These are phyloP conservation scores for Ceratocystis smalleyi DNA, from an alignment of 2,329 filamentous ascomycete genomes.

Conservation along the genomic window DNA sequence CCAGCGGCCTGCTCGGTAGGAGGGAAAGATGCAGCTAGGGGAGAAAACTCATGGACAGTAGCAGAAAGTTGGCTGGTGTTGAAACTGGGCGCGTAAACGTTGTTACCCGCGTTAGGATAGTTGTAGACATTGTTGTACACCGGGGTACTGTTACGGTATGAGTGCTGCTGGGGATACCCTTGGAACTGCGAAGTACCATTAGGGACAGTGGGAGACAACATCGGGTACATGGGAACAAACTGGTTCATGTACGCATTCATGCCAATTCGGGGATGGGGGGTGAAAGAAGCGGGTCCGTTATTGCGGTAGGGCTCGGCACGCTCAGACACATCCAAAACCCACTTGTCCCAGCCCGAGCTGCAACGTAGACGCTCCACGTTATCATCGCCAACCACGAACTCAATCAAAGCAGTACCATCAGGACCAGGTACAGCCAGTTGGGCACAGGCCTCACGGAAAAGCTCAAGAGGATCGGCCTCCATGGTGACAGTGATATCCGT, in stretches of 20 bases:
- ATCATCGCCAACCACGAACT: conserved; percentile 61
- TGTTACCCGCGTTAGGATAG: conserved; percentile 11
- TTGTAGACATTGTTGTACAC: conserved; percentile 21
- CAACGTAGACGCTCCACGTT: conserved; percentile 63
- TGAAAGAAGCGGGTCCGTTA: conserved; percentile 41
- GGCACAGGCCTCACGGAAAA: conserved; percentile 27
- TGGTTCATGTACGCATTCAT: conserved; percentile 18
- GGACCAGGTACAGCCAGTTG: conserved; percentile 49
- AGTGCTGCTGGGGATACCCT: conserved; percentile 21
- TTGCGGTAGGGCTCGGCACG: conserved; percentile 61
- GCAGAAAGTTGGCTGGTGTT: conserved; percentile 25
- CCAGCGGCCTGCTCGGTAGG: neutral
- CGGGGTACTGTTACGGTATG: conserved; percentile 19
- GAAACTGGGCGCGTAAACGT: conserved; percentile 18
- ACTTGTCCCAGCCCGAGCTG: conserved; percentile 62
- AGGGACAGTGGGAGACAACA: conserved; percentile 8
- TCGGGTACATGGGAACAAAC: conserved; percentile 12
- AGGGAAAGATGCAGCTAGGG: conserved; percentile 15
- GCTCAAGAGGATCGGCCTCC: conserved; percentile 16
- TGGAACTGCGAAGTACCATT: conserved; percentile 13
- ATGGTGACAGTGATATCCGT: conserved; percentile 38
- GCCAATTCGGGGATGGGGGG: conserved; percentile 20
- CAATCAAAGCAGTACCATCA: conserved; percentile 52
- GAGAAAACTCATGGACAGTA: conserved; percentile 28
- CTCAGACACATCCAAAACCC: conserved; percentile 55